These are phyloP conservation scores for Heterobasidion irregulare DNA, from an alignment of 1,284 basidiomycete genomes.

Conservation along the genomic window DNA sequence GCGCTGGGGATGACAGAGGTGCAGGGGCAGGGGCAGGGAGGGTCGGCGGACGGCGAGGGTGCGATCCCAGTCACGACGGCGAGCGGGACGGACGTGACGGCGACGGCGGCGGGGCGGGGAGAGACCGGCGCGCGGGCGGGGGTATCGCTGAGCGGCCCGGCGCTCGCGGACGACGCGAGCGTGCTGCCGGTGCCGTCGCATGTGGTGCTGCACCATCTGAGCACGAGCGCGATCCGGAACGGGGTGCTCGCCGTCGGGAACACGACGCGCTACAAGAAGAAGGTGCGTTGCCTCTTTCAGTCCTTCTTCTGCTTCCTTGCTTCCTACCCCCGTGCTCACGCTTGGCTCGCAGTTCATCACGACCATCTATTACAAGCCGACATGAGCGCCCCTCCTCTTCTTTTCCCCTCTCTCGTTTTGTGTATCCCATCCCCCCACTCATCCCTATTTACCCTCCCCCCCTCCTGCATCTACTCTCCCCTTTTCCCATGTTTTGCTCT, in stretches of 20 bases:
- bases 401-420: too few relatives aligned
- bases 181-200: constrained; percentile 93
- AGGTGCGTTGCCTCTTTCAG: constrained; percentile 43
- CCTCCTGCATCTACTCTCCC: too few relatives aligned
- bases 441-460: too few relatives aligned
- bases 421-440: too few relatives aligned
- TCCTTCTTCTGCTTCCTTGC: background rate
- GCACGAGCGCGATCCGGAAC: constrained; percentile 92
- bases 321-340: constrained; percentile 1
- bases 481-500: too few relatives aligned
- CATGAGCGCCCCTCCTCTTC: constrained; percentile 13
- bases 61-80: constrained; percentile 32
- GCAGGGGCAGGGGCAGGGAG: constrained; percentile 10
- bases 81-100: constrained; percentile 31
- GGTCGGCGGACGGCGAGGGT: background rate
- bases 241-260: constrained; percentile 92
- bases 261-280: constrained; percentile 89
- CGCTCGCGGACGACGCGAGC: constrained; percentile 80
- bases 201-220: constrained; percentile 92
- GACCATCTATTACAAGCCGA: constrained; percentile 61
- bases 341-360: constrained; percentile 44
- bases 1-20: constrained; percentile 17
- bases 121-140: constrained; percentile 9
- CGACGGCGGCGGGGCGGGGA: constrained; percentile 1
- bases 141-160: constrained; percentile 25